phyloP scores from a whole-genome alignment of 495 filamentous ascomycete species.

The Aeminium ludgeri region DNA sequence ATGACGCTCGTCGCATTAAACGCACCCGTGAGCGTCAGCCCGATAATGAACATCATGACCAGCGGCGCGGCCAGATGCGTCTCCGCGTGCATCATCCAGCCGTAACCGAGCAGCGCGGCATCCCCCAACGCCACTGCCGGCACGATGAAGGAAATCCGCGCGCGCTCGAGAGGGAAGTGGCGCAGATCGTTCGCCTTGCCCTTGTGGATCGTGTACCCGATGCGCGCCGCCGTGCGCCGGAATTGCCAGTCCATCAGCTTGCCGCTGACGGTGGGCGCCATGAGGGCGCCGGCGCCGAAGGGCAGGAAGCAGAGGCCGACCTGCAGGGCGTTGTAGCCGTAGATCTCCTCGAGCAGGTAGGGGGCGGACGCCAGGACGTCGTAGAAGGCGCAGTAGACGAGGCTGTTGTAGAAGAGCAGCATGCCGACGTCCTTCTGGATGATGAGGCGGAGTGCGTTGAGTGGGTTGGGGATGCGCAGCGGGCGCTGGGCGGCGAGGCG shows the following conservation, averaged over 20 bases:
- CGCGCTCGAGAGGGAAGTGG: conserved; percentile 27
- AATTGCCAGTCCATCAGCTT: conserved; percentile 23
- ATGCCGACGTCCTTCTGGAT: conserved; percentile 20
- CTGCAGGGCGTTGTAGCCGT: conserved; percentile 19
- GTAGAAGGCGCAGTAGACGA: conserved; percentile 21
- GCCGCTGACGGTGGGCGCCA: conserved; percentile 19
- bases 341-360: conserved; percentile 15
- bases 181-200: conserved; percentile 18
- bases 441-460: conserved; percentile 18
- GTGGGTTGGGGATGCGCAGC: conserved; percentile 20
- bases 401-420: conserved; percentile 20
- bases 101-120: conserved; percentile 27
- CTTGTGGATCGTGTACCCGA: conserved; percentile 12
- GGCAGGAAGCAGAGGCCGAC: conserved; percentile 23
- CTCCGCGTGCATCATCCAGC: conserved; percentile 30
- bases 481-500: background rate
- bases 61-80: conserved; percentile 26
- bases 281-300: conserved; percentile 18
- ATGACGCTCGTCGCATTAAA: conserved; percentile 27
- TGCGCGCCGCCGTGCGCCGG: conserved; percentile 11
- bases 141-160: conserved; percentile 25
- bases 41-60: conserved; percentile 29
- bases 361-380: conserved; percentile 15
- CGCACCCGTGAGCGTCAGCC: conserved; percentile 23
- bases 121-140: conserved; percentile 27